A percentile compares a stretch with the other conserved stretches of the same genome.
phyloP scores from a whole-genome alignment of 2,329 filamentous ascomycete species.

The Xylariaceae sp. region DNA sequence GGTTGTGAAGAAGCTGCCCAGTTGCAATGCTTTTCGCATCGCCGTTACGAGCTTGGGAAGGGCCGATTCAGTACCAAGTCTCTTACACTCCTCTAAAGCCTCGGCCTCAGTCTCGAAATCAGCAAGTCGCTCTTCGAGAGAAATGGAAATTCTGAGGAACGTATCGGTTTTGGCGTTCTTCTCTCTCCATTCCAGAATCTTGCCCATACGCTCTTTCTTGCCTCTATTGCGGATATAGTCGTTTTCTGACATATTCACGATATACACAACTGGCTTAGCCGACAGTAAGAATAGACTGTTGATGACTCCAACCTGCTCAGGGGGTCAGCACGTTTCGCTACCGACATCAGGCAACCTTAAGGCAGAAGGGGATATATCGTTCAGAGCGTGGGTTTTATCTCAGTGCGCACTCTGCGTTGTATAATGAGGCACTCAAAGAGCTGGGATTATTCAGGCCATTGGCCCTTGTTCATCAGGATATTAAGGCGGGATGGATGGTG shows the following conservation, averaged over 20 bases:
- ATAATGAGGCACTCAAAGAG: constrained; percentile 90
- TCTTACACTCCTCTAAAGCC: constrained; percentile 82
- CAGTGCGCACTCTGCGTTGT: constrained; percentile 77
- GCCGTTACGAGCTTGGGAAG: constrained; percentile 87
- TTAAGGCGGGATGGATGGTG: constrained; percentile 11
- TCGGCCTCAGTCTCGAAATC: constrained; percentile 74
- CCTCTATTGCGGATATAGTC: constrained; percentile 94
- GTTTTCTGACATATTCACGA: constrained; percentile 95
- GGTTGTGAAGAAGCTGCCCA: constrained; percentile 95
- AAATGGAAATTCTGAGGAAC: constrained; percentile 88
- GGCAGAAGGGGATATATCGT: constrained; percentile 14
- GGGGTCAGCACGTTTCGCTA: constrained; percentile 26
- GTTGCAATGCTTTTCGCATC: constrained; percentile 88
- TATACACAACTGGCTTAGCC: constrained; percentile 94
- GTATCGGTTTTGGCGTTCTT: constrained; percentile 81
- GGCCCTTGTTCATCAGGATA: constrained; percentile 96
- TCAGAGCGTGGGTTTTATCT: constrained; percentile 80
- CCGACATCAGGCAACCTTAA: background rate
- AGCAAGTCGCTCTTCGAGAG: constrained; percentile 87
- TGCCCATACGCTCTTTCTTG: constrained; percentile 87
- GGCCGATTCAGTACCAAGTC: constrained; percentile 77
- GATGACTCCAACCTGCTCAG: constrained; percentile 82
- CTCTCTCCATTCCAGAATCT: constrained; percentile 95
- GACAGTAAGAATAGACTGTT: constrained; percentile 94
- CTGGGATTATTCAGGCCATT: constrained; percentile 97